Evolutionary conservation across 225 moss, liverwort and hornwort genomes (phyloP).

Genomic region (Marchantia polymorpha): DNA sequence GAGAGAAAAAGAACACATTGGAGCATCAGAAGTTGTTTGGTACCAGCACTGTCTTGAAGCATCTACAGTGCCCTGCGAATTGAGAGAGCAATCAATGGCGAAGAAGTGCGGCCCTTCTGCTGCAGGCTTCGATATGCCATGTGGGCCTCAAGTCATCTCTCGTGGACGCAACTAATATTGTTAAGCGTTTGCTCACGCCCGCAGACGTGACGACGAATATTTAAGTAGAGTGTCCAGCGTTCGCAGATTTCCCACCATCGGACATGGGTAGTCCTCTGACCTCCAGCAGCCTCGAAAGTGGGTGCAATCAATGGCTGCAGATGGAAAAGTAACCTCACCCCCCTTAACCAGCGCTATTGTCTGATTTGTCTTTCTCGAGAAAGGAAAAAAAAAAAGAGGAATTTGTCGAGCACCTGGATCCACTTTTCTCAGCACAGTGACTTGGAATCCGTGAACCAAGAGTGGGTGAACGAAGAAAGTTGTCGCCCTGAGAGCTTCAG

Average conservation of each 20-base stretch:
- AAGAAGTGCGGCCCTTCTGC: neutral
- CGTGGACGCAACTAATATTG: neutral
- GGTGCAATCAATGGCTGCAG: neutral
- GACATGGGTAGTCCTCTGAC: neutral
- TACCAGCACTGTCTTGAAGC: too few species aligned
- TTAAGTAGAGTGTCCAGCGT: neutral
- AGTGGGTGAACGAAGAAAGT: neutral
- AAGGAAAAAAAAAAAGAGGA: too few species aligned
- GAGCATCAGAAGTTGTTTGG: too few species aligned
- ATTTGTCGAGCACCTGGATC: neutral
- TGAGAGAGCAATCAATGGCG: neutral
- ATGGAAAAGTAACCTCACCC: neutral
- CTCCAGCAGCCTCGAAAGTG: neutral
- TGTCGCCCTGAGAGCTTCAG: neutral
- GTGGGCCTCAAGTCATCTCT: neutral
- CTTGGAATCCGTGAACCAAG: neutral
- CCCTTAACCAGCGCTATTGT: neutral
- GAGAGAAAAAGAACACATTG: too few species aligned
- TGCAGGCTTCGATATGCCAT: slow-evolving; percentile 4
- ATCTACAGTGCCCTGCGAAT: neutral
- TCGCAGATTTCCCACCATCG: neutral
- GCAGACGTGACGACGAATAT: neutral
- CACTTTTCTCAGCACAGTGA: neutral
- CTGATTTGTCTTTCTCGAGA: neutral
- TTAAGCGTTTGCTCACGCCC: neutral